Evolutionary conservation across 164 flowering plant genomes (phyloP).

Genomic region (Vitis cinerea): DNA sequence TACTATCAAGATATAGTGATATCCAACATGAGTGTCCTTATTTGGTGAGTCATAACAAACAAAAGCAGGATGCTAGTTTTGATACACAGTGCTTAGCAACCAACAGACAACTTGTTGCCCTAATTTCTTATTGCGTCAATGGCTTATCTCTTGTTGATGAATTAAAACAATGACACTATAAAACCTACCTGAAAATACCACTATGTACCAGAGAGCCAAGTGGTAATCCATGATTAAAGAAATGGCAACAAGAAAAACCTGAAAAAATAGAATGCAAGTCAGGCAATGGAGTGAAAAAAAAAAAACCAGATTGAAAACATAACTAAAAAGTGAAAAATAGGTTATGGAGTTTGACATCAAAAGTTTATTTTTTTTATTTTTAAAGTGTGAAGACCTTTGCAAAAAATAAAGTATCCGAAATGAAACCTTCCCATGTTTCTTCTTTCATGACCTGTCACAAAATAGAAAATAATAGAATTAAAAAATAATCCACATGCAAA

Average conservation of each 20-base stretch:
- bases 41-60: too few relatives aligned
- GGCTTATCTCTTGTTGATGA: background rate
- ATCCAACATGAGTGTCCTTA: too few relatives aligned
- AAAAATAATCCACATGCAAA: background rate
- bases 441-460: slow-evolving; percentile 56
- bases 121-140: background rate
- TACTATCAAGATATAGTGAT: too few relatives aligned
- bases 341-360: background rate
- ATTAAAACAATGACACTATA: background rate
- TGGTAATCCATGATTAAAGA: slow-evolving; percentile 66
- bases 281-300: background rate
- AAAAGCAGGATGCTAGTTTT: too few relatives aligned
- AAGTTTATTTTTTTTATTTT: too few relatives aligned
- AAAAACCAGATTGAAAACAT: background rate
- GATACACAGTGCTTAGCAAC: too few relatives aligned
- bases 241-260: slow-evolving; percentile 69
- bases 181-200: slow-evolving; percentile 63
- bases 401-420: slow-evolving; percentile 61
- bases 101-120: background rate
- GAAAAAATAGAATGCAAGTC: slow-evolving; percentile 11
- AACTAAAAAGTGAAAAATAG: background rate
- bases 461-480: slow-evolving; percentile 2
- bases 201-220: slow-evolving; percentile 69
- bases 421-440: slow-evolving; percentile 86
- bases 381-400: slow-evolving; percentile 54